phyloP scores from a whole-genome alignment of 106 monocot genomes.

The Phalaenopsis equestris region DNA sequence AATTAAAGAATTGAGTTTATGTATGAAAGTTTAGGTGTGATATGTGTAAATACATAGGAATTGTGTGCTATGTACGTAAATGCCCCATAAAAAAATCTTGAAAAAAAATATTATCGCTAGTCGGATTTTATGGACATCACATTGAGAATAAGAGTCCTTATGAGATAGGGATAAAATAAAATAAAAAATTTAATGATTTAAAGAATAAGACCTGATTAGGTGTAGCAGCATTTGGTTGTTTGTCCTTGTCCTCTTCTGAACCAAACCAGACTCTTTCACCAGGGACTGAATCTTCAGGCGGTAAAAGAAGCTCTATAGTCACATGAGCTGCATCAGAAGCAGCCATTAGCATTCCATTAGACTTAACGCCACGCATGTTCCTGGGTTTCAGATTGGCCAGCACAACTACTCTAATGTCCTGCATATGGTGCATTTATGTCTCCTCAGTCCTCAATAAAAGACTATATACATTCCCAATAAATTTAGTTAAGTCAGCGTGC shows the following conservation, averaged over 20 bases:
- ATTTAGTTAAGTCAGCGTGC: not conserved
- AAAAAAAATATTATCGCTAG: not conserved
- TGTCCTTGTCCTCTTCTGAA: slow-evolving; percentile 46
- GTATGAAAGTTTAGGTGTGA: too few relatives aligned
- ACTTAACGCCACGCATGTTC: slow-evolving; percentile 95
- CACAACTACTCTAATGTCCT: slow-evolving; percentile 72
- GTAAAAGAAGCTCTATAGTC: slow-evolving; percentile 75
- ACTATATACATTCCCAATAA: not conserved
- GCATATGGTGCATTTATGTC: slow-evolving; percentile 12
- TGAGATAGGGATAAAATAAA: not conserved
- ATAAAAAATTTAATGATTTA: not conserved
- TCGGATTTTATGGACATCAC: not conserved
- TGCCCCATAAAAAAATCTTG: not conserved
- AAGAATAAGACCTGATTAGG: slow-evolving; percentile 69
- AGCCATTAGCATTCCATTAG: slow-evolving; percentile 97
- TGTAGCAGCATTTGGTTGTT: slow-evolving; percentile 55
- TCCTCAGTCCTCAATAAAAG: not conserved
- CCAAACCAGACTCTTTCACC: slow-evolving; percentile 98
- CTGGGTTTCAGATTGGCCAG: slow-evolving; percentile 91
- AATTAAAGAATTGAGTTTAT: too few relatives aligned
- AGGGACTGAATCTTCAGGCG: slow-evolving; percentile 71
- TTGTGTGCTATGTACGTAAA: too few relatives aligned
- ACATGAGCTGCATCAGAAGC: slow-evolving; percentile 86
- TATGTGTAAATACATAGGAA: too few relatives aligned
- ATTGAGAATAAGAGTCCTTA: not conserved